A percentile compares a stretch with the other conserved stretches of the same genome.
Conservation (phyloP, 441 rosid species). For the Jatropha podagrica region DNA sequence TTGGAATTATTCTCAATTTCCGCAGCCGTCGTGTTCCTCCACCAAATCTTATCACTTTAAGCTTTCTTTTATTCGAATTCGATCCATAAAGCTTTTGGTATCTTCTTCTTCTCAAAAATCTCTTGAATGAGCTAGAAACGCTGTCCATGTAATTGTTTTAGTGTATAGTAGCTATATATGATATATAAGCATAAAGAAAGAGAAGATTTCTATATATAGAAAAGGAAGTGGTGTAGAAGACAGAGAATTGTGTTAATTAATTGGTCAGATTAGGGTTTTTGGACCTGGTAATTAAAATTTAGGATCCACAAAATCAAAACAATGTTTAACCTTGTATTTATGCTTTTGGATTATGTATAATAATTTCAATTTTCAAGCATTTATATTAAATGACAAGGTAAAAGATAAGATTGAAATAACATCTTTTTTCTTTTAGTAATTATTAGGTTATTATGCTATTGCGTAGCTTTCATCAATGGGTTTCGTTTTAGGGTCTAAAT, state of each 20-base stretch:
- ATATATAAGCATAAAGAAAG: too few relatives aligned
- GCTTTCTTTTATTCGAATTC: constrained; percentile 5
- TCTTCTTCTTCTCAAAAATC: constrained; percentile 23
- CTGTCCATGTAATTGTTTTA: neutral
- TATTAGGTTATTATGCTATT: neutral
- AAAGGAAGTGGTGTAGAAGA: neutral
- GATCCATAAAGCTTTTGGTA: constrained; percentile 8
- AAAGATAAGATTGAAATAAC: too few relatives aligned
- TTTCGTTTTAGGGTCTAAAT: constrained; percentile 9
- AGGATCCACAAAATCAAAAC: neutral
- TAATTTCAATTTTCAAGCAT: neutral
- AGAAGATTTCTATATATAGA: neutral
- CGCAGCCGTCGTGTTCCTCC: constrained; percentile 3
- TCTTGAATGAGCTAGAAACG: constrained; percentile 18
- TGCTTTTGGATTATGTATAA: neutral
- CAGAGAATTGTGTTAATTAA: neutral
- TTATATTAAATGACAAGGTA: neutral
- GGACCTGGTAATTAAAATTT: neutral
- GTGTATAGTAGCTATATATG: neutral
- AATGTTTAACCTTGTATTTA: neutral
- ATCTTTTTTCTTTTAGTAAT: neutral
- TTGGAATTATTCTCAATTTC: constrained; percentile 16
- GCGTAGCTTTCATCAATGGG: neutral
- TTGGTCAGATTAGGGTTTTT: neutral
- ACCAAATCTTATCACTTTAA: constrained; percentile 20